Evolutionary conservation across 139 green algal genomes (phyloP).

Genomic region (Yamagishiella unicocca): DNA sequence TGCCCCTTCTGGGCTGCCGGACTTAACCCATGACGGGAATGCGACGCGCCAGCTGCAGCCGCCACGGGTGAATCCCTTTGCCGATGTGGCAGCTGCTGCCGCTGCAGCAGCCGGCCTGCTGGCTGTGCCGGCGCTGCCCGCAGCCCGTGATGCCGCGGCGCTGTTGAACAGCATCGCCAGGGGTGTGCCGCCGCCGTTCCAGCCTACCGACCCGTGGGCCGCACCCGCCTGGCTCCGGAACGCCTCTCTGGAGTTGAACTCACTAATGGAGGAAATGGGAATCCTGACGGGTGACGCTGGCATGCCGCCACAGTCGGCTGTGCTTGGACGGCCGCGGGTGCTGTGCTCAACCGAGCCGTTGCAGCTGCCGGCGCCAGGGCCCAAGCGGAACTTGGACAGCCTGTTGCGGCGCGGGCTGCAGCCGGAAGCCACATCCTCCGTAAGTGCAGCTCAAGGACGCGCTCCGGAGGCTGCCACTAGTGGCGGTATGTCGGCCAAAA

Average conservation of each 20-base stretch:
- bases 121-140: not conserved
- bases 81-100: not conserved
- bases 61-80: slow-evolving; percentile 3
- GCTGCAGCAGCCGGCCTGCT: not conserved
- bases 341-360: not conserved
- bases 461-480: no score
- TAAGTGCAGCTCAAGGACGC: no score
- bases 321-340: not conserved
- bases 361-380: not conserved
- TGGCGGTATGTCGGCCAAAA: no score
- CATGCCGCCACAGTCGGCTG: not conserved
- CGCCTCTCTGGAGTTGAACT: not conserved
- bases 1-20: no score
- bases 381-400: not conserved
- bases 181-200: not conserved
- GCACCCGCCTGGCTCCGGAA: not conserved
- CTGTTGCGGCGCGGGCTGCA: not conserved
- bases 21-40: not conserved
- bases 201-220: not conserved
- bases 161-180: not conserved
- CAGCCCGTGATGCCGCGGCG: not conserved
- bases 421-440: no score
- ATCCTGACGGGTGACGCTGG: not conserved
- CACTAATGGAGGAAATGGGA: not conserved
- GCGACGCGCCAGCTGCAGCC: no score